These are phyloP conservation scores for Serendipita sp. DNA, from an alignment of 768 basidiomycete genomes.

Conservation along the genomic window DNA sequence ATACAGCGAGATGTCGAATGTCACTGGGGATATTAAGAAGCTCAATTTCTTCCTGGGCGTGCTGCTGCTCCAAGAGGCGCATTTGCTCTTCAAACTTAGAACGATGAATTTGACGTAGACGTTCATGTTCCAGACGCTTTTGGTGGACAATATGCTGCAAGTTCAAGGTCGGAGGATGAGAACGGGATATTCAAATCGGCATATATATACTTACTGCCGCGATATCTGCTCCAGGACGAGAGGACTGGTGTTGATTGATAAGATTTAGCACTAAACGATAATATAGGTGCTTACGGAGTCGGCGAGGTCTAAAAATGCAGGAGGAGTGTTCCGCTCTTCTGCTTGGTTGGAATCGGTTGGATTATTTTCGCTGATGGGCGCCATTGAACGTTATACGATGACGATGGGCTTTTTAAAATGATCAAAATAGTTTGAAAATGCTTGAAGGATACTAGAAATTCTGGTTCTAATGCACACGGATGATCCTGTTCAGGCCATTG, in stretches of 20 bases:
- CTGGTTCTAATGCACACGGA: constrained; percentile 6
- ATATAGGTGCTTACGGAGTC: constrained; percentile 54
- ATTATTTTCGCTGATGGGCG: constrained; percentile 9
- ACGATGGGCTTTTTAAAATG: neutral
- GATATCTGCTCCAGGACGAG: constrained; percentile 51
- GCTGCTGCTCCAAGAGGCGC: constrained; percentile 82
- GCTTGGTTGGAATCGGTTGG: constrained; percentile 6
- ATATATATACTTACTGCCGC: constrained; percentile 47
- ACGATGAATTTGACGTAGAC: constrained; percentile 72
- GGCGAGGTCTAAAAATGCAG: constrained; percentile 85
- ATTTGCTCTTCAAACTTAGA: constrained; percentile 94
- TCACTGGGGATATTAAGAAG: constrained; percentile 63
- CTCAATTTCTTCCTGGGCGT: constrained; percentile 52
- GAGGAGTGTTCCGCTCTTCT: constrained; percentile 37
- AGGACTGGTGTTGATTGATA: constrained; percentile 12
- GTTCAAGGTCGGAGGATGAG: constrained; percentile 6
- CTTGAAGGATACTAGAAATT: neutral
- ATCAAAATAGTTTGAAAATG: constrained; percentile 3
- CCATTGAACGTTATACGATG: neutral
- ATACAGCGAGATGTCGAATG: constrained; percentile 67
- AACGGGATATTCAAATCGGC: constrained; percentile 4
- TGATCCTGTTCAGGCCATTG: neutral
- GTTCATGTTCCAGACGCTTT: constrained; percentile 79
- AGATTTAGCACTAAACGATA: constrained; percentile 8
- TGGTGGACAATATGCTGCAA: constrained; percentile 61